Percentiles rank a stretch among this genome's conserved stretches.
Evolutionary conservation across 192 early-diverging fungal species (phyloP).

Genomic region (Entomortierella parvispora): DNA sequence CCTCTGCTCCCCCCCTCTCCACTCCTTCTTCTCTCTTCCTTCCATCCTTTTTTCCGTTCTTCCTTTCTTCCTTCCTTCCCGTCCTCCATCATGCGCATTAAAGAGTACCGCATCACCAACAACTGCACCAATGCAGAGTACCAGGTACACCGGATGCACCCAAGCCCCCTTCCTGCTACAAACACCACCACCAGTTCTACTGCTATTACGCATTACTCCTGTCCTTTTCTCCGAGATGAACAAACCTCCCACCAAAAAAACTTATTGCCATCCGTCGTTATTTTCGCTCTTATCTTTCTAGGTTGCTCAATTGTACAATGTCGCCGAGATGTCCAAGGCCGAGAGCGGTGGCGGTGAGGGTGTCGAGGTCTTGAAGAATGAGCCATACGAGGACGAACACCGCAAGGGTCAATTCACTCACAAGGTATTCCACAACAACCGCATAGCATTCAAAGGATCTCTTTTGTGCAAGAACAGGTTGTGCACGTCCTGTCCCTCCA

Average conservation of each 20-base stretch:
- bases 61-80: not conserved
- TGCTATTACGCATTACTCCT: not conserved
- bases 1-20: not conserved
- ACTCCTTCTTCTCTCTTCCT: not conserved
- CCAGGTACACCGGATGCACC: constrained; percentile 53
- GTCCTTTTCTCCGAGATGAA: not conserved
- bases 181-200: not conserved
- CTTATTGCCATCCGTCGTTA: constrained; percentile 4
- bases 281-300: constrained; percentile 19
- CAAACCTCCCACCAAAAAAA: constrained; percentile 7
- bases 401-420: constrained; percentile 84
- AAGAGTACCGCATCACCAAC: constrained; percentile 81
- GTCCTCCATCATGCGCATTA: constrained; percentile 66
- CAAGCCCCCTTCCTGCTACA: not conserved
- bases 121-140: constrained; percentile 82
- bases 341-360: constrained; percentile 85
- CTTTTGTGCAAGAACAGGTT: no score
- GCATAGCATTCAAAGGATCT: constrained; percentile 6
- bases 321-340: constrained; percentile 79
- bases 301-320: constrained; percentile 79
- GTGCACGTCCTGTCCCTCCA: no score
- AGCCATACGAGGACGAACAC: constrained; percentile 77
- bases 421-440: constrained; percentile 73
- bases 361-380: constrained; percentile 80
- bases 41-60: not conserved